Conservation (phyloP, 768 basidiomycete genomes). For the Suillus hirtellus region DNA sequence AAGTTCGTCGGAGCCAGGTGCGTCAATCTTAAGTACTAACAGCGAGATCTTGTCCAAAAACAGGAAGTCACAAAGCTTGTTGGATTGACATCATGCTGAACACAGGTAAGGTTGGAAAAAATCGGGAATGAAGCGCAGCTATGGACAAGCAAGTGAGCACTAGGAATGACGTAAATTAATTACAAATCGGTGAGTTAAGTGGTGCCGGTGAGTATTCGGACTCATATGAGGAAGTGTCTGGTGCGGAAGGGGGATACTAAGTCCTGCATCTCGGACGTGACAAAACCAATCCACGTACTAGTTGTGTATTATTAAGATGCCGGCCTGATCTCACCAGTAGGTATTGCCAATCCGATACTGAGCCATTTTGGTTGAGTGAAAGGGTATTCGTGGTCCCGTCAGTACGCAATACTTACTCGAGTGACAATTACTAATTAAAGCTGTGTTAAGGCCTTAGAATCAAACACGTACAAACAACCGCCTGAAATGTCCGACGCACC, state of each 20-base stretch:
- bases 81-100: constrained; percentile 14
- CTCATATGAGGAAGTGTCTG: background rate
- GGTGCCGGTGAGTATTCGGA: background rate
- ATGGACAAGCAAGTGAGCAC: background rate
- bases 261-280: background rate
- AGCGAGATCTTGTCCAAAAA: constrained; percentile 16
- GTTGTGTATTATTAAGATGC: background rate
- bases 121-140: background rate
- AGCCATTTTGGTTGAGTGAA: background rate
- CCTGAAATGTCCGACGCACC: constrained; percentile 37
- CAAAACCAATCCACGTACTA: background rate
- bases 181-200: background rate
- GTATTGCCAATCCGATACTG: background rate
- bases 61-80: constrained; percentile 20
- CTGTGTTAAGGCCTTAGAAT: constrained; percentile 15
- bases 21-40: constrained; percentile 24
- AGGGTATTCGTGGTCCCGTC: background rate
- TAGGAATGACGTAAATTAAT: background rate
- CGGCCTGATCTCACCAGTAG: background rate
- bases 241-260: background rate
- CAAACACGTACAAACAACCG: constrained; percentile 44
- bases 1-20: constrained; percentile 42
- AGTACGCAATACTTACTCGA: background rate
- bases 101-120: background rate
- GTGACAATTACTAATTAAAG: background rate